Percentiles rank a stretch among this genome's conserved stretches.
Evolutionary conservation across 2,329 filamentous ascomycete species (phyloP).

Genomic region (Talaromyces sp.): DNA sequence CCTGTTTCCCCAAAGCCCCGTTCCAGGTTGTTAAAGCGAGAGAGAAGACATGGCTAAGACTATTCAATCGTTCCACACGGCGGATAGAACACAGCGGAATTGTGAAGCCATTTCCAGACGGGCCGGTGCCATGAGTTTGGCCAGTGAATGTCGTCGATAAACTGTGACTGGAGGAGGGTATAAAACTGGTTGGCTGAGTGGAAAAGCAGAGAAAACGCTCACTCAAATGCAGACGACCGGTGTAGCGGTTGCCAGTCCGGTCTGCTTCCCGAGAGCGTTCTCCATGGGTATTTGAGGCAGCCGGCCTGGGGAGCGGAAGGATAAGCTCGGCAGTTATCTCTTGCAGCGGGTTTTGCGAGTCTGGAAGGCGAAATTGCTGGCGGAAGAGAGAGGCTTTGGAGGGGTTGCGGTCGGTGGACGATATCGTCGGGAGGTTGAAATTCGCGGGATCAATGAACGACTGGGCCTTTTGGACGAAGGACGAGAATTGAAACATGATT

Average conservation of each 20-base stretch:
- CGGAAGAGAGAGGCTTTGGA: constrained; percentile 92
- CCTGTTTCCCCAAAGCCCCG: constrained; percentile 52
- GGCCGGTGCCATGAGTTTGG: constrained; percentile 86
- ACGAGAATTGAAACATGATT: constrained; percentile 62
- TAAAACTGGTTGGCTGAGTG: constrained; percentile 83
- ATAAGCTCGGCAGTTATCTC: constrained; percentile 96
- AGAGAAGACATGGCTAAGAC: constrained; percentile 86
- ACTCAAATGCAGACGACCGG: constrained; percentile 86
- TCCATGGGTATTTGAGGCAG: constrained; percentile 49
- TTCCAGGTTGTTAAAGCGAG: constrained; percentile 96
- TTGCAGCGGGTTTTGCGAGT: constrained; percentile 85
- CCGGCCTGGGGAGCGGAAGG: constrained; percentile 54
- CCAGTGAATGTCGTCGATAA: constrained; percentile 83
- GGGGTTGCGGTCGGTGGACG: constrained; percentile 71
- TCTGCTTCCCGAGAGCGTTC: constrained; percentile 55
- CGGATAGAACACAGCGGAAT: constrained; percentile 88
- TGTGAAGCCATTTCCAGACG: constrained; percentile 92
- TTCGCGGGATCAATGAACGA: constrained; percentile 88
- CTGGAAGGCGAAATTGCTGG: constrained; percentile 90
- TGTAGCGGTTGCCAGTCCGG: constrained; percentile 74
- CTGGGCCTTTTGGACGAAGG: constrained; percentile 91
- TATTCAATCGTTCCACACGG: constrained; percentile 86
- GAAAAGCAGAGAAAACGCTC: constrained; percentile 97
- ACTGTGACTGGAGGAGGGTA: constrained; percentile 70
- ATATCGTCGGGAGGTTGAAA: constrained; percentile 66